phyloP scores from a whole-genome alignment of 2,329 filamentous ascomycete species.

The Neopestalotiopsis rosae region DNA sequence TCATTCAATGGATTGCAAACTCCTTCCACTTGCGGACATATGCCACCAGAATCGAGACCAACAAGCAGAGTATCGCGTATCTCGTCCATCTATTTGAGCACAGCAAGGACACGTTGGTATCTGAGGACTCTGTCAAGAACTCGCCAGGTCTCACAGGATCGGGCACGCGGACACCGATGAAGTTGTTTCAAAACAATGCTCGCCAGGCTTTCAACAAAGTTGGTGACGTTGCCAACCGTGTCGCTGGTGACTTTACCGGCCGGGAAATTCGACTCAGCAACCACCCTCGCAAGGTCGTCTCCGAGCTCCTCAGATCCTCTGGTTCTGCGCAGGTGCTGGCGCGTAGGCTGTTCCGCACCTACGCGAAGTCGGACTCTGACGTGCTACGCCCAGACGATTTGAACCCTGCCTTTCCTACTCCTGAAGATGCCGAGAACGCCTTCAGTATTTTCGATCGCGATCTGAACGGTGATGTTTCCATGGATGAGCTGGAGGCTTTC shows the following conservation, averaged over 20 bases:
- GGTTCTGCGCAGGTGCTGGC: constrained; percentile 82
- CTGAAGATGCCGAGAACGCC: constrained; percentile 86
- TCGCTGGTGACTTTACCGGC: constrained; percentile 82
- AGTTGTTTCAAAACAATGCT: constrained; percentile 75
- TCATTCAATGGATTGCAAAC: constrained; percentile 93
- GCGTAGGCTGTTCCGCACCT: constrained; percentile 85
- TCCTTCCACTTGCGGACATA: constrained; percentile 93
- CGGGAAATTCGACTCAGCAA: constrained; percentile 68
- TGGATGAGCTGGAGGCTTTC: constrained; percentile 91
- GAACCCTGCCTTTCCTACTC: constrained; percentile 76
- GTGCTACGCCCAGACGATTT: constrained; percentile 81
- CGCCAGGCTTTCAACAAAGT: constrained; percentile 72
- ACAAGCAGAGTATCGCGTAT: constrained; percentile 80
- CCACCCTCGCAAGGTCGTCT: constrained; percentile 83
- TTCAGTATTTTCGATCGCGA: constrained; percentile 96
- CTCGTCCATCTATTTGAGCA: constrained; percentile 56
- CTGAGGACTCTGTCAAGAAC: constrained; percentile 56
- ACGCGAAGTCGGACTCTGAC: constrained; percentile 75
- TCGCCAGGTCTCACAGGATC: constrained; percentile 47
- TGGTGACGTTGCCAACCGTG: constrained; percentile 71
- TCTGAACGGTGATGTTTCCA: constrained; percentile 93
- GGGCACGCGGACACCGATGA: constrained; percentile 76
- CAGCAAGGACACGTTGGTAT: constrained; percentile 74
- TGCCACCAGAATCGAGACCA: constrained; percentile 85
- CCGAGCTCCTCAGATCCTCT: constrained; percentile 76